These are phyloP conservation scores for Ceratobasidium sp. DNA, from an alignment of 1,284 basidiomycete species.

Conservation along the genomic window DNA sequence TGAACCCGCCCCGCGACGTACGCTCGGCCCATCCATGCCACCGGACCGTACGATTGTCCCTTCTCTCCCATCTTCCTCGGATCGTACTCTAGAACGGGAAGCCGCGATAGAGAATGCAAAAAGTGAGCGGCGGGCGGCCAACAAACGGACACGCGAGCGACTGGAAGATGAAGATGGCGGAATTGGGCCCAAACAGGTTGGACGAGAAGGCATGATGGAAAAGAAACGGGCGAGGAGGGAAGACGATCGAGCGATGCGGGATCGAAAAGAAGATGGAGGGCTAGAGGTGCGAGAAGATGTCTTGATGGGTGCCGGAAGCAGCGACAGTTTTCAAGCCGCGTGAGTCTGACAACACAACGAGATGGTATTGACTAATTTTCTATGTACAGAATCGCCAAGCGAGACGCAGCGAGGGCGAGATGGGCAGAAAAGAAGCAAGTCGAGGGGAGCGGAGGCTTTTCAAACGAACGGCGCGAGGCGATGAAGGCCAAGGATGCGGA, in stretches of 20 bases:
- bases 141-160: slow-evolving; percentile 69
- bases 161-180: slow-evolving; percentile 73
- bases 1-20: slow-evolving; percentile 6
- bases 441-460: slow-evolving; percentile 56
- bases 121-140: slow-evolving; percentile 65
- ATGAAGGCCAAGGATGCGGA: slow-evolving; percentile 79
- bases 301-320: slow-evolving; percentile 69
- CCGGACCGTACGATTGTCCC: slow-evolving; percentile 38
- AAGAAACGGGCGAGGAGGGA: slow-evolving; percentile 78
- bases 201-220: slow-evolving; percentile 78
- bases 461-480: slow-evolving; percentile 67
- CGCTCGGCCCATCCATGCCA: slow-evolving; percentile 35
- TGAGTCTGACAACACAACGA: slow-evolving; percentile 60
- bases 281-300: slow-evolving; percentile 73
- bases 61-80: slow-evolving; percentile 65
- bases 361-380: slow-evolving; percentile 34
- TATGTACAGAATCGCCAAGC: slow-evolving; percentile 69
- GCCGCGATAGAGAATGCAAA: slow-evolving; percentile 62
- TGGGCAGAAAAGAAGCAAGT: slow-evolving; percentile 65
- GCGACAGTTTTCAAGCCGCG: slow-evolving; percentile 78
- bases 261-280: slow-evolving; percentile 76
- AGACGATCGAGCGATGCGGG: slow-evolving; percentile 71
- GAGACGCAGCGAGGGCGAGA: slow-evolving; percentile 72
- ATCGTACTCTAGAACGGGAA: slow-evolving; percentile 74
- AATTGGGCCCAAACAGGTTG: slow-evolving; percentile 77